Base-by-base conservation (phyloP, 2,329 filamentous ascomycete genomes). In the Plenodomus tracheiphilus region DNA sequence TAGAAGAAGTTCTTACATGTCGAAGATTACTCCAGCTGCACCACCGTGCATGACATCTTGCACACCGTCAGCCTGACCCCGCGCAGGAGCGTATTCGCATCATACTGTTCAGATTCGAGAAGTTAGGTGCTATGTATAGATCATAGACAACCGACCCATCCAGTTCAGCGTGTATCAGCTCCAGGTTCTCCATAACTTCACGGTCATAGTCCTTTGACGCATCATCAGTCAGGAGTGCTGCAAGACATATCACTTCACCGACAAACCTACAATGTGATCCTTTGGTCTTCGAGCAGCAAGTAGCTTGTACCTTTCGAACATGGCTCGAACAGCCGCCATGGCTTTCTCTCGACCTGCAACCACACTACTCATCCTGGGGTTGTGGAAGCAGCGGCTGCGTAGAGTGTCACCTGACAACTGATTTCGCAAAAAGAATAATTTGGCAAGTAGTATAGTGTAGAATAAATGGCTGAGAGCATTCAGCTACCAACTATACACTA, bases 41-140 rank as follows among this genome's bases (percentile, higher is more conserved):
- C 72, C 72, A 17, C 71, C 72, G 42, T 74, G 72, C 70, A 74
- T 73, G 21, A 74, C 71, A 50, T 74, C 69, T 68, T 15, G 8
- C 9, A n/a, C 16, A 20, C 11, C 1, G 8, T 65, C n/a, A 59
- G 48, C n/a, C 16, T 22, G 8, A 7, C n/a, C 15, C 1, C 4
- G 4, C 2, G 21, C 21, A 15, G 6, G 4, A 9, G 10, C 2
- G 15, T 5, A 19, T 3, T 30, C 15, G 19, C 11, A 4, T 25
- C 47, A n/a, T 66, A 71, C 70, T 63, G 52, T 74, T 74, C 36
- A 74, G 47, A 39, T 74, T 74, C n/a, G 70, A 72, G 44, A 70
- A 72, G 30, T 64, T 64, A 19, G 68, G 59, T 7, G 59, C 54
- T 16, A 74, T 70, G 46, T 53, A 56, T 11, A 74, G 53, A 41